Base-by-base conservation (phyloP, 225 moss, liverwort and hornwort genomes). In the Climacium dendroides region DNA sequence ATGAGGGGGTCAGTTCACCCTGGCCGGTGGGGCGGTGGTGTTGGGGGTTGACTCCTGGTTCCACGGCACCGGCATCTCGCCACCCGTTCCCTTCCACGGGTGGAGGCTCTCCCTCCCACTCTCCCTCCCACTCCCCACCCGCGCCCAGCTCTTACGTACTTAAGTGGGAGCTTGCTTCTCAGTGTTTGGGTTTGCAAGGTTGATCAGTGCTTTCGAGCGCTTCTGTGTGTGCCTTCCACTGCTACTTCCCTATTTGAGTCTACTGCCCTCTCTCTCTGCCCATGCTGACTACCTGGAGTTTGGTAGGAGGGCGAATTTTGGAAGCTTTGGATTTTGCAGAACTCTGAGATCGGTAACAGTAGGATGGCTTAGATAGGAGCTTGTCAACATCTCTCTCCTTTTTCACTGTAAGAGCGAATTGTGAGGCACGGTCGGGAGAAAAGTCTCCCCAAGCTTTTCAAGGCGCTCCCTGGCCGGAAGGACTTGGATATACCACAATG, bases 321-420 rank as follows among this genome's bases (percentile, higher is more conserved):
- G 34, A 1, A 34, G 52, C 34, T 34, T 34, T 75, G 52, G 22
- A 35, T 26, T 26, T 45, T 48, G 19, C 30, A 48, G 52, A 34
- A 52, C 75, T 75, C 3, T 5, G 34, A 45, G 45, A 45, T 45
- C 45, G 45, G 45, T 45, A 45, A 4, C 20, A 50, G 20, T 34
- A 8, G 4, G 19, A n/a, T 26, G 3, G 11, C 50, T 50, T 32
- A 30, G 34, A 50, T 34, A 22, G 34, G 23, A 35, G 52, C 35
- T 52, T 75, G 2, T 75, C 52, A 1, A 35, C 35, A 52, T 75
- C 75, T 35, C 52, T 75, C 52, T 23, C 2, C 22, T 14, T 23
- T 45, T 77, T 35, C n/a, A 7, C 2, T n/a, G n/a, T 0, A 8
- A 4, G 25, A 77, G 54, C 11, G 11, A 37, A 3, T n/a, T n/a